phyloP scores from a whole-genome alignment of 805 yeast species.

The Millerozyma acaciae region DNA sequence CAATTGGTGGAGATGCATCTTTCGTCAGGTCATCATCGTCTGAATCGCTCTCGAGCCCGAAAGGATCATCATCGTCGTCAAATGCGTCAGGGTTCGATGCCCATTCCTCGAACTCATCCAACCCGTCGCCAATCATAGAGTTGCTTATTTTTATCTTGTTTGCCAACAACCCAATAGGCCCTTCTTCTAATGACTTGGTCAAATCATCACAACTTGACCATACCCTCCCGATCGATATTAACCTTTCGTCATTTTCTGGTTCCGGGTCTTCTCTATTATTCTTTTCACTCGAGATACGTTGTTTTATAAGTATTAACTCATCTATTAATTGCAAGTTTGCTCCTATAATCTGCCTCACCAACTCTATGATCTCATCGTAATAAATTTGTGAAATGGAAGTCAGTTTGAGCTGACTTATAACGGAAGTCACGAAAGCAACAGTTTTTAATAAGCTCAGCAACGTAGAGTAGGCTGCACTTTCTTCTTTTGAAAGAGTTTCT shows the following conservation, averaged over 20 bases:
- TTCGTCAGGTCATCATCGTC: conserved; percentile 21
- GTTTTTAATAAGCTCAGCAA: conserved; percentile 44
- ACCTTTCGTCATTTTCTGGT: conserved; percentile 33
- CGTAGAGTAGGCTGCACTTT: conserved; percentile 48
- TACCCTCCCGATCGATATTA: conserved; percentile 60
- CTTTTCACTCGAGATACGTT: conserved; percentile 8
- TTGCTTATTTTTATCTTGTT: conserved; percentile 42
- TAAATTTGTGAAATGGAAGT: conserved; percentile 33
- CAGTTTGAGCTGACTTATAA: conserved; percentile 31
- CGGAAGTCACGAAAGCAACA: conserved; percentile 42
- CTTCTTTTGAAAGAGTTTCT: conserved; percentile 37
- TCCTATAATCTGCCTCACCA: conserved; percentile 12
- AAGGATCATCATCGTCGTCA: conserved; percentile 47
- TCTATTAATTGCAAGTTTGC: conserved; percentile 10
- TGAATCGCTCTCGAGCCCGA: conserved; percentile 41
- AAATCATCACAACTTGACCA: conserved; percentile 66
- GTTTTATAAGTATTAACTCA: not conserved
- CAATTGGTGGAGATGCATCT: conserved; percentile 15
- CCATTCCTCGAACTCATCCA: conserved; percentile 70
- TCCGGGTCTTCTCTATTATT: conserved; percentile 9
- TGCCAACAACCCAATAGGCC: conserved; percentile 53
- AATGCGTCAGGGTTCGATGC: conserved; percentile 52
- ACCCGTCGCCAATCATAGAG: conserved; percentile 53
- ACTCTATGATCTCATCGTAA: conserved; percentile 28
- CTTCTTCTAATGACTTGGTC: conserved; percentile 38